Base-by-base conservation (phyloP, 2,329 filamentous ascomycete species). In the Fusarium hostae region DNA sequence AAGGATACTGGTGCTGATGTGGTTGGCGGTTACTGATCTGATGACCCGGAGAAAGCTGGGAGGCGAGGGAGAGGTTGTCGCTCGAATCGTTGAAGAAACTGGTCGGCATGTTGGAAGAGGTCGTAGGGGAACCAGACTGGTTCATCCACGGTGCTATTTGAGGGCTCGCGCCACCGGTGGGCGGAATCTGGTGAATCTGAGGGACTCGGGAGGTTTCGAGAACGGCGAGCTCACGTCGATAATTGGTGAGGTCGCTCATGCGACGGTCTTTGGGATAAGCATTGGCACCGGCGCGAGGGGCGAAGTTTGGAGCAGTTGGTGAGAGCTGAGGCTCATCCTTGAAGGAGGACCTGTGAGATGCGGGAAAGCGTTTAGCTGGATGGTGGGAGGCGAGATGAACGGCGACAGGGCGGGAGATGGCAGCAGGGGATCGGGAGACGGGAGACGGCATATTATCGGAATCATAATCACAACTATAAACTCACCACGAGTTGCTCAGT, bases 71-170 rank as follows among this genome's bases (percentile, higher is more conserved):
- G 59, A 92, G 78, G 77, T 90, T 91, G 77, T 95, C 92, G 83
- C 87, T 91, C 37, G 91, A 93, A 78, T 94, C 91, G 80, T 94
- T 90, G 82, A 89, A 92, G 81, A 94, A 94, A 79, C 85, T 92
- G 51, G 86, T 87, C 40, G 82, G 79, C 77, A 85, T 81, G 40
- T 78, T 76, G 77, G 80, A 80, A 63, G 82, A 78, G 59, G 79
- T 77, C 50, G 77, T 76, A 59, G 82, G 77, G 56, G 78, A 77
- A 62, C 79, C 81, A 77, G 80, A 83, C 59, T 80, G 76, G 63
- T 85, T 81, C 84, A 88, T 87, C 88, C 89, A 91, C 34, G 90
- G 88, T 74, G 87, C 83, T 73, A 88, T 82, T 77, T 88, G 89
- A 65, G 85, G 82, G 64, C 85, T 83, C 40, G 84, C 83, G 73